A percentile compares a stretch with the other conserved stretches of the same genome.
phyloP scores from a whole-genome alignment of 2,329 filamentous ascomycete species.

The Lachnellula hyalina region DNA sequence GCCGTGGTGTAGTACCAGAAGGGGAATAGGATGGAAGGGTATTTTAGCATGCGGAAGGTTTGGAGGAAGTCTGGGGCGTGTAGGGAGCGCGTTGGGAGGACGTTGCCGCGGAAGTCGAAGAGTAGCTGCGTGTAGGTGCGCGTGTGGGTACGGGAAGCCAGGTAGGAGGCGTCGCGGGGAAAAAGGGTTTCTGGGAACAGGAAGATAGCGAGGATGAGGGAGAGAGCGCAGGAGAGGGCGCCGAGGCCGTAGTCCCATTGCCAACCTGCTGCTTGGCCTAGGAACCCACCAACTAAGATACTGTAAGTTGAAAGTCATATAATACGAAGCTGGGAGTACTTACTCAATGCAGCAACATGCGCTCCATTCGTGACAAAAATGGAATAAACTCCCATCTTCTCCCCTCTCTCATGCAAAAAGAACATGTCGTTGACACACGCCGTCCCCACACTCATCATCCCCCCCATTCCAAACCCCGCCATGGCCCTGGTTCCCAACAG shows the following conservation, averaged over 20 bases:
- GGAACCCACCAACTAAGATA: slow-evolving; percentile 25
- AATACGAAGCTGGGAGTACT: slow-evolving; percentile 1
- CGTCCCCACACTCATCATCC: slow-evolving; percentile 29
- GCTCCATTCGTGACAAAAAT: slow-evolving; percentile 29
- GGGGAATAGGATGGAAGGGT: slow-evolving; percentile 25
- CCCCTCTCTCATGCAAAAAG: slow-evolving; percentile 28
- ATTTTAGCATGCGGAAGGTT: slow-evolving; percentile 27
- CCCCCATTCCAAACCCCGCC: slow-evolving; percentile 27
- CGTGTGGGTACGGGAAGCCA: slow-evolving; percentile 18
- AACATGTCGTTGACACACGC: slow-evolving; percentile 29
- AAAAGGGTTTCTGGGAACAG: slow-evolving; percentile 30
- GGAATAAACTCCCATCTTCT: slow-evolving; percentile 28
- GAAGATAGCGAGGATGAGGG: slow-evolving; percentile 25
- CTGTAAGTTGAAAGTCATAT: background rate
- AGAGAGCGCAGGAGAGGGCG: slow-evolving; percentile 20
- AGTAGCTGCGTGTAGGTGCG: slow-evolving; percentile 25
- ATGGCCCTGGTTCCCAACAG: slow-evolving; percentile 26
- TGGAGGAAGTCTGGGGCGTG: slow-evolving; percentile 25
- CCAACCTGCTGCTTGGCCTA: slow-evolving; percentile 26
- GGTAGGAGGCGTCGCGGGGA: slow-evolving; percentile 23
- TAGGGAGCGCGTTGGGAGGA: slow-evolving; percentile 24
- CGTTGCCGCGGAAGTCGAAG: slow-evolving; percentile 17
- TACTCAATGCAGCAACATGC: slow-evolving; percentile 27
- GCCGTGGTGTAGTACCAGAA: slow-evolving; percentile 28
- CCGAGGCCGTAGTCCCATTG: slow-evolving; percentile 30